Percentiles rank a stretch among this genome's conserved stretches.
Conservation (phyloP, 495 filamentous ascomycete genomes). For the Aspergillus hancockii region DNA sequence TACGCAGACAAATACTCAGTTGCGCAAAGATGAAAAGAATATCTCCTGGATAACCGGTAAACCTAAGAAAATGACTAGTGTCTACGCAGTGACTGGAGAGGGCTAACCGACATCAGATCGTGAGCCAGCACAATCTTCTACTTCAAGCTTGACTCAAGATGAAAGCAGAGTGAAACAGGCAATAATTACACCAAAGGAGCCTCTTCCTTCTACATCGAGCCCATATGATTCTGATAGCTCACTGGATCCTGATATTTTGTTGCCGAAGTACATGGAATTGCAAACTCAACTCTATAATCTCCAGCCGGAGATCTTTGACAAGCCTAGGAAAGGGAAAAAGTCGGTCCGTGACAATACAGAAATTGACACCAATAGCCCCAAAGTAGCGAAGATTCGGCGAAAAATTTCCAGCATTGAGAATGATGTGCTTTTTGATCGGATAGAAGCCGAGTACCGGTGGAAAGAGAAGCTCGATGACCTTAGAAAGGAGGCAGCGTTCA, state of each 20-base stretch:
- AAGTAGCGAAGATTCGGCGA: constrained; percentile 61
- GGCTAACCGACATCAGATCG: constrained; percentile 37
- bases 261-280: constrained; percentile 71
- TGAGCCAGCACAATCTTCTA: constrained; percentile 35
- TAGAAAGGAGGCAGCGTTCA: constrained; percentile 54
- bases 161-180: constrained; percentile 30
- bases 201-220: constrained; percentile 16
- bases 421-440: constrained; percentile 83
- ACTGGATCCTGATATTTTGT: constrained; percentile 69
- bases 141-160: constrained; percentile 27
- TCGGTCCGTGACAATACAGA: constrained; percentile 26
- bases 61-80: constrained; percentile 19
- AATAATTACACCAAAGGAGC: constrained; percentile 30
- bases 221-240: constrained; percentile 55
- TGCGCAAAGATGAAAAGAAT: constrained; percentile 38
- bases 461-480: constrained; percentile 63
- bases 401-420: constrained; percentile 77
- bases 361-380: constrained; percentile 38
- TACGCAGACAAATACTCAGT: constrained; percentile 41
- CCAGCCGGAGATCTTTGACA: constrained; percentile 59
- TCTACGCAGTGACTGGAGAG: constrained; percentile 15
- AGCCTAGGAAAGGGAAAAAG: constrained; percentile 47
- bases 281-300: constrained; percentile 72
- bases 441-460: constrained; percentile 77
- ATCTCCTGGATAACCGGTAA: constrained; percentile 50